These are phyloP conservation scores for Borovskyia barvae DNA, from an alignment of 208 protist genomes.

Conservation along the genomic window DNA sequence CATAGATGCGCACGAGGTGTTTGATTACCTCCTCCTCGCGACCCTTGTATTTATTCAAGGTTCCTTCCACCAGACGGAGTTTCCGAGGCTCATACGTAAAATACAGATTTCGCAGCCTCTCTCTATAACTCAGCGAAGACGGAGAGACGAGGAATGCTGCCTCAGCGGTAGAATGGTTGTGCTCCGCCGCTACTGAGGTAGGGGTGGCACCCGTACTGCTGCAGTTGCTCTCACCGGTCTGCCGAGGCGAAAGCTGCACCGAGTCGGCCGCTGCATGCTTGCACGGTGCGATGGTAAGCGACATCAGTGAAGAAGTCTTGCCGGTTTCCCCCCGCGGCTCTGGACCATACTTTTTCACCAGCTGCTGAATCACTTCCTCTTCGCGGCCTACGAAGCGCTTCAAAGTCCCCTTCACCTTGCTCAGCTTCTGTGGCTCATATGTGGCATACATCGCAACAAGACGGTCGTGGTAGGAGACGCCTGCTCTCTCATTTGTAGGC, in stretches of 20 bases:
- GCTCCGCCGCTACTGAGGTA: neutral
- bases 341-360: conserved; percentile 74
- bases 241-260: conserved; percentile 8
- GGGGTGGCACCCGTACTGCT: neutral
- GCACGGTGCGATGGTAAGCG: neutral
- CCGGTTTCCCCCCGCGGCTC: conserved; percentile 28
- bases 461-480: conserved; percentile 44
- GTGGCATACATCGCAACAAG: conserved; percentile 64
- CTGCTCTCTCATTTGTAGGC: conserved; percentile 1
- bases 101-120: conserved; percentile 60
- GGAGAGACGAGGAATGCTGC: neutral
- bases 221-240: conserved; percentile 5
- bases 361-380: conserved; percentile 64
- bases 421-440: conserved; percentile 69
- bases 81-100: conserved; percentile 58
- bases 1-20: conserved; percentile 68
- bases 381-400: conserved; percentile 61
- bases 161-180: neutral
- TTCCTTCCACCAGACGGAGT: conserved; percentile 46
- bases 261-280: conserved; percentile 2
- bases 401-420: conserved; percentile 58
- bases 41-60: conserved; percentile 55
- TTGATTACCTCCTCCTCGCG: conserved; percentile 59
- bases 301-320: neutral
- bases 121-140: conserved; percentile 27